Conservation (phyloP, 805 yeast genomes). For the Nadsonia fulvescens region DNA sequence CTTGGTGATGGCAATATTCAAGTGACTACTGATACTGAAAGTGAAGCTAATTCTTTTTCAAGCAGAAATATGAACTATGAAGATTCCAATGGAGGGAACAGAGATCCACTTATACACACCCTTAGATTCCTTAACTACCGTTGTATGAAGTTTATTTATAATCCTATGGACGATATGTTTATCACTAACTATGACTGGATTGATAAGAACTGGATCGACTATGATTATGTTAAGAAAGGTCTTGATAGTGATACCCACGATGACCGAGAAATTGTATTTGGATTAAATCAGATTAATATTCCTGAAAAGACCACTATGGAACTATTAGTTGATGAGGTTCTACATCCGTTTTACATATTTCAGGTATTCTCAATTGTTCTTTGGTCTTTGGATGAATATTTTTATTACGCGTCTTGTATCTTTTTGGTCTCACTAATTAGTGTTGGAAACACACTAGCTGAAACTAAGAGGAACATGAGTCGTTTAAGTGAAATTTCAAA, state of each 20-base stretch:
- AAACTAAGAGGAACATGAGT: slow-evolving; percentile 58
- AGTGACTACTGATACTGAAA: slow-evolving; percentile 7
- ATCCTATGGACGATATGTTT: slow-evolving; percentile 76
- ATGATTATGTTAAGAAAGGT: slow-evolving; percentile 37
- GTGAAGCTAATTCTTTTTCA: slow-evolving; percentile 4
- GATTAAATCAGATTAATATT: slow-evolving; percentile 55
- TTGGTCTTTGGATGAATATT: slow-evolving; percentile 87
- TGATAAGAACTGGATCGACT: slow-evolving; percentile 57
- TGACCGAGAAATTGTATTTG: slow-evolving; percentile 59
- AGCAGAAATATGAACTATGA: too few relatives aligned
- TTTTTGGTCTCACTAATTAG: slow-evolving; percentile 71
- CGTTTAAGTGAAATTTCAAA: slow-evolving; percentile 58
- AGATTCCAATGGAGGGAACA: slow-evolving; percentile 19
- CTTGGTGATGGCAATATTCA: slow-evolving; percentile 15
- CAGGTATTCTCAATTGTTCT: slow-evolving; percentile 81
- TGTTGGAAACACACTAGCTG: slow-evolving; percentile 64
- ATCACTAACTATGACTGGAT: slow-evolving; percentile 76
- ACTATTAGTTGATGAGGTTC: slow-evolving; percentile 65
- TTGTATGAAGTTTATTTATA: slow-evolving; percentile 64
- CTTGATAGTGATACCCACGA: slow-evolving; percentile 49
- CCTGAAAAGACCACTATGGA: slow-evolving; percentile 49
- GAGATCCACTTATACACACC: slow-evolving; percentile 51
- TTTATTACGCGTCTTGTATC: slow-evolving; percentile 86
- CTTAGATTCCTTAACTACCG: slow-evolving; percentile 63
- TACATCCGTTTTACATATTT: slow-evolving; percentile 90